Percentiles rank a stretch among this genome's conserved stretches.
Conservation (phyloP, 768 basidiomycete genomes). For the Lactarius quietus region DNA sequence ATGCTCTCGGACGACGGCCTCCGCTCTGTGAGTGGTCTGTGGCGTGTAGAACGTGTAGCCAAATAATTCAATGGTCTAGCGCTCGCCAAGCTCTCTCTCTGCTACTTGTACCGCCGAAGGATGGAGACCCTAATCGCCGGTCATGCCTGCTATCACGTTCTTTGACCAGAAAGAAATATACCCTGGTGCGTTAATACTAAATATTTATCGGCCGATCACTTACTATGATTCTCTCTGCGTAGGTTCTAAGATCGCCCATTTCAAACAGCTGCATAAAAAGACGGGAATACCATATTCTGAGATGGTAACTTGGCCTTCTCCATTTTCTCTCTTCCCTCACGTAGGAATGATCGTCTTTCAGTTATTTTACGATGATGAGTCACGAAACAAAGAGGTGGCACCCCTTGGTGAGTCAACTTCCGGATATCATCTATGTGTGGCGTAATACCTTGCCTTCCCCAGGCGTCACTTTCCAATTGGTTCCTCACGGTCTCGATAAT, state of each 20-base stretch:
- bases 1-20: conserved; percentile 69
- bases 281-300: conserved; percentile 77
- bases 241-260: conserved; percentile 67
- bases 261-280: conserved; percentile 43
- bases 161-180: conserved; percentile 76
- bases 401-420: conserved; percentile 40
- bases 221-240: conserved; percentile 1
- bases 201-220: neutral
- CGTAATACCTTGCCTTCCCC: conserved; percentile 6
- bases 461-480: conserved; percentile 85
- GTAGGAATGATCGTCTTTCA: neutral
- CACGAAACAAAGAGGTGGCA: conserved; percentile 17
- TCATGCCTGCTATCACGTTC: conserved; percentile 51
- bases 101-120: conserved; percentile 47
- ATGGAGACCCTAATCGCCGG: conserved; percentile 33
- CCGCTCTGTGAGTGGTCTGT: conserved; percentile 52
- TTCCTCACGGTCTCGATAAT: conserved; percentile 55
- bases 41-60: neutral
- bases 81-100: conserved; percentile 72
- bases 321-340: neutral
- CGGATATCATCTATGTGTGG: neutral
- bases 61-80: conserved; percentile 36
- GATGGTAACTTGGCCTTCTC: conserved; percentile 49
- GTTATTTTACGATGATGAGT: conserved; percentile 20
- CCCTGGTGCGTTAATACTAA: conserved; percentile 44